Evolutionary conservation across 305 asterid genomes (phyloP), one percentile per base, ranked within the genome.

Genomic region (Fraxinus baroniana): DNA sequence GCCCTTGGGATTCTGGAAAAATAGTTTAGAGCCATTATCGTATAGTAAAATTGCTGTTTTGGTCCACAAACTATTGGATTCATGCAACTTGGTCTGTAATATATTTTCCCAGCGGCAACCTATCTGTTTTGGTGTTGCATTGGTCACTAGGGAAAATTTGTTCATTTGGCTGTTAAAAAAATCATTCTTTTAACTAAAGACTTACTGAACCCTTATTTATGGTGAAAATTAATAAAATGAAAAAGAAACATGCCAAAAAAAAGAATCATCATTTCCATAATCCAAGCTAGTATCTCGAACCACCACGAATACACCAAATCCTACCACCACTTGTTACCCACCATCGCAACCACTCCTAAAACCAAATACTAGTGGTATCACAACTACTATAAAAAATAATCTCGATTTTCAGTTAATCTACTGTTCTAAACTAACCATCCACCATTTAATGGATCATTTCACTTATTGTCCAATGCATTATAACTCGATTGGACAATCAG

Each of bases 1-100:
- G 77, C 87, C 89, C 89, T 74, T 77, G 78, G 44, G 3, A 5
- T 79, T 84, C 24, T 0, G 5, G 1, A 17, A 74, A 82, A 86
- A 79, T 81, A 90, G 90, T 76, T 62, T 20, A 79, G 4, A 7
- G 60, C 86, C 86, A 57, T 13, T 0, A 52, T 17, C 7, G 46
- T 33, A 35, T 18, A 32, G 28, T 35, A 7, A 12, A 33, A 33
- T 35, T 32, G 46, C 37, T 13, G 5, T 33, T 28, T 7, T 33
- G 26, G 12, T 74, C 28, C 49, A 74, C 10, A 73, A 35, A 5
- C 78, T 17, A 74, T 33, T 36, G 41, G 22, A 74, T 35, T 22
- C 3, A 0, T n/a, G 9, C 12, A 18, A 18, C 24, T 60, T 60
- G 71, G 71, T 49, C 20, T 49, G 1, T 49, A 3, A 15, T 4